Base-by-base conservation (phyloP, 495 filamentous ascomycete species). In the Talaromyces ruber region DNA sequence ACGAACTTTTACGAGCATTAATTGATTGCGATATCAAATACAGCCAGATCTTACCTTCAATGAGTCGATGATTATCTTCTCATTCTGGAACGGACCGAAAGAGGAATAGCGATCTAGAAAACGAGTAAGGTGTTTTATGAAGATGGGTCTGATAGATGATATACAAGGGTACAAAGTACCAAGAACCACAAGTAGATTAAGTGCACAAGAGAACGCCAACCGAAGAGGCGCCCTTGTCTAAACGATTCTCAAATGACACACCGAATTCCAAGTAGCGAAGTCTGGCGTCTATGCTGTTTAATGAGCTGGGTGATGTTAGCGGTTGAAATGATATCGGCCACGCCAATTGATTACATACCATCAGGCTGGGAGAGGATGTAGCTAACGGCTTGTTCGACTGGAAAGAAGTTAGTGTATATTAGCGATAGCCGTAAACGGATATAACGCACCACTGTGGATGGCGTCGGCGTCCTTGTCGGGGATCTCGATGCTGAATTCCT, bases 401-500 rank as follows among this genome's bases (percentile, higher is more conserved):
- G 77, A 65, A 24, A 61, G 76, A 63, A 75, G 66, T 71, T 47
- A 70, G 67, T 64, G 58, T 62, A 28, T 62, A 47, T 53, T 18
- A 37, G 61, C 62, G 51, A 26, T 61, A 52, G 63, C 63, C 62
- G 34, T 39, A 16, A 16, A 59, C 21, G n/a, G 18, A 21, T 39
- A 18, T n/a, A 28, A 82, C 93, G 66, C 92, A 97, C 93, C 87
- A 72, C 91, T 96, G 83, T 93, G 91, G 74, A 98, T 96, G 65
- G 84, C 82, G 79, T 98, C 94, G 65, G 94, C 95, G 71, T 97
- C 93, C 83, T 97, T 98, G 78, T 98, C 94, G 65, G 94, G 95
- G 75, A 98, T 98, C 85, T 98, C 94, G 79, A 98, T 94, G 86
- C 92, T 97, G 79, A 98, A 98, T 76, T 98, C 94, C 93, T 98